Conservation (phyloP, 208 protist species). For the Naegleria gruberi region DNA sequence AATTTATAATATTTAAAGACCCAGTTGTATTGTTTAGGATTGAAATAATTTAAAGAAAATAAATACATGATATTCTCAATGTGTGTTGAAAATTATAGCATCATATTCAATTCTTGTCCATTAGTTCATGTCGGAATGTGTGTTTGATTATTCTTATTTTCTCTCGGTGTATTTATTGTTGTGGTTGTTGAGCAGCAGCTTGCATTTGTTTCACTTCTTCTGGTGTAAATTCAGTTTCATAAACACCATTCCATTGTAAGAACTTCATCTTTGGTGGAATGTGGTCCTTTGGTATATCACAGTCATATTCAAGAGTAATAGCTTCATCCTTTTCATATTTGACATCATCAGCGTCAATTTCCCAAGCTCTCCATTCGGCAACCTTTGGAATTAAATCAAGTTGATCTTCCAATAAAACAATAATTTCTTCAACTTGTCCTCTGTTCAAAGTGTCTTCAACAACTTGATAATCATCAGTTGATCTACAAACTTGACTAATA, state of each 20-base stretch:
- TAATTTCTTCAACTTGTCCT: conserved; percentile 16
- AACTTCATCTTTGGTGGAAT: neutral
- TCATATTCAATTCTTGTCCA: neutral
- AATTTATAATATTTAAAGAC: no score
- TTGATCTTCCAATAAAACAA: conserved; percentile 4
- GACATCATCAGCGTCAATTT: neutral
- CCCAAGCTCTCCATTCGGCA: neutral
- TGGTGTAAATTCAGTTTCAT: neutral
- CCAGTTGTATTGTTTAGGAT: neutral
- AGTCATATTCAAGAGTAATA: neutral
- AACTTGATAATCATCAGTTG: conserved; percentile 11
- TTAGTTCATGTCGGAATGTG: no score
- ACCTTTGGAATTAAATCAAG: conserved; percentile 20
- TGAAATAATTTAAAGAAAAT: no score
- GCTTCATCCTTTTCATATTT: neutral
- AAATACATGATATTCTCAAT: neutral
- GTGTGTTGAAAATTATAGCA: neutral
- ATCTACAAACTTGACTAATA: neutral
- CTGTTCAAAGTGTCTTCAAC: conserved; percentile 8
- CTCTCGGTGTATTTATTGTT: neutral
- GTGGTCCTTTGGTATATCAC: neutral
- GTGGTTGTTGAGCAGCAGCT: neutral
- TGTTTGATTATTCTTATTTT: no score
- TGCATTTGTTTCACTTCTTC: neutral
- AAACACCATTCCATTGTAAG: neutral